A percentile compares a stretch with the other conserved stretches of the same genome.
phyloP scores from a whole-genome alignment of 2,329 filamentous ascomycete species.

The Aureobasidium namibiae region DNA sequence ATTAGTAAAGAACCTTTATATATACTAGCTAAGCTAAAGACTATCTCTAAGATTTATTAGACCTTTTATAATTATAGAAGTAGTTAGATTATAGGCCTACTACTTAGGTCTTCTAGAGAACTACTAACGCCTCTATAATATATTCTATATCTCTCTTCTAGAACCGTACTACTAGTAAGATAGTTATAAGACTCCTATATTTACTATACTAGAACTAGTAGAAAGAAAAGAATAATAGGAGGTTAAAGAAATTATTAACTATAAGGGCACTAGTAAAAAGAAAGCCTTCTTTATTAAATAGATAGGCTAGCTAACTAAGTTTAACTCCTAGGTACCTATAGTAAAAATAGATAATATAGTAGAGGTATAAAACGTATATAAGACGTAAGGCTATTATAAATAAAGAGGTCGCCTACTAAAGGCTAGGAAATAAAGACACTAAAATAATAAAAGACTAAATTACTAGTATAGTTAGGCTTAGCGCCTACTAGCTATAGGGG shows the following conservation, averaged over 20 bases:
- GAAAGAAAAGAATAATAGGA: not conserved
- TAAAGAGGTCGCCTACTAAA: too few species aligned
- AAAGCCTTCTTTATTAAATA: not conserved
- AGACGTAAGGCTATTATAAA: too few species aligned
- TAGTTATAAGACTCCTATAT: not conserved
- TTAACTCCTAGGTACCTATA: too few species aligned
- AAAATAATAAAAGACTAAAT: too few species aligned
- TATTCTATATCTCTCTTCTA: conserved; percentile 16
- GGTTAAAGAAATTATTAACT: not conserved
- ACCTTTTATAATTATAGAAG: conserved; percentile 11
- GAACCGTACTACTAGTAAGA: not conserved
- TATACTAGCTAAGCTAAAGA: conserved; percentile 13
- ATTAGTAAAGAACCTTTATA: conserved; percentile 10
- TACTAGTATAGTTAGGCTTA: too few species aligned
- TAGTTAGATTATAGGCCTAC: conserved; percentile 11
- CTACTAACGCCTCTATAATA: conserved; percentile 11
- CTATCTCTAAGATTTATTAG: conserved; percentile 12
- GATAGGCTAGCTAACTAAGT: not conserved
- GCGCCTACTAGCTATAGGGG: too few species aligned
- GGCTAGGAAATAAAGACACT: too few species aligned
- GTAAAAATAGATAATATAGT: too few species aligned
- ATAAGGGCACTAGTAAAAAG: not conserved
- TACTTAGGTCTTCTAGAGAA: conserved; percentile 4
- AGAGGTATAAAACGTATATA: too few species aligned
- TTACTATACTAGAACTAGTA: not conserved